phyloP scores from a whole-genome alignment of 2,329 filamentous ascomycete genomes.

The Arthrobotrys pseudoclavata region DNA sequence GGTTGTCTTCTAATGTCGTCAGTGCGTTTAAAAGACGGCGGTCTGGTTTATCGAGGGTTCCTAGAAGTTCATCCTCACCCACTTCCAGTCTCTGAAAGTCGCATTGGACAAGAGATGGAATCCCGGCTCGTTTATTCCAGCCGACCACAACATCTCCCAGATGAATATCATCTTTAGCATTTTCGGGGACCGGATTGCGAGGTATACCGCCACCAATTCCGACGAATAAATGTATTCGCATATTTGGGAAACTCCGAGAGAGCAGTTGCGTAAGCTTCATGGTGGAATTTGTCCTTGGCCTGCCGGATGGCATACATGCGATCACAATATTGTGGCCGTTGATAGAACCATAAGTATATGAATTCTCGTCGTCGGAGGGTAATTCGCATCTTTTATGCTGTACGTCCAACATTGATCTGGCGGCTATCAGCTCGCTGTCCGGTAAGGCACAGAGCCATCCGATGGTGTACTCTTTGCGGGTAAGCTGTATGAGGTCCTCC shows the following conservation, averaged over 20 bases:
- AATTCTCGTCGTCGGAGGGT: constrained; percentile 18
- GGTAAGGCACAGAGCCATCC: constrained; percentile 26
- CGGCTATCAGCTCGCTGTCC: constrained; percentile 5
- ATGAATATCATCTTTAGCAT: constrained; percentile 17
- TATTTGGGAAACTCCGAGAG: constrained; percentile 30
- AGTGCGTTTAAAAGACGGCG: constrained; percentile 9
- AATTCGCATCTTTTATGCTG: constrained; percentile 16
- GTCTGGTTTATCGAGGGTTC: constrained; percentile 12
- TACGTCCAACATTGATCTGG: constrained; percentile 26
- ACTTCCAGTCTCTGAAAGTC: not conserved
- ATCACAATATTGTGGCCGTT: constrained; percentile 40
- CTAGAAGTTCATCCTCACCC: not conserved
- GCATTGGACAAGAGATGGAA: constrained; percentile 18
- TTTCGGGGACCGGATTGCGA: not conserved
- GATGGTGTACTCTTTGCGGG: constrained; percentile 15
- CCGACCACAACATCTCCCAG: constrained; percentile 48
- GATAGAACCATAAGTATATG: constrained; percentile 32
- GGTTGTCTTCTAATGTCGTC: not conserved
- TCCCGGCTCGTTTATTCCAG: constrained; percentile 3
- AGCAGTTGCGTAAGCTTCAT: not conserved
- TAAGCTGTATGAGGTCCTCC: constrained; percentile 4
- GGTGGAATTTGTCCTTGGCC: constrained; percentile 1
- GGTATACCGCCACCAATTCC: constrained; percentile 42
- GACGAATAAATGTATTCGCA: constrained; percentile 25
- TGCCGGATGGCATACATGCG: constrained; percentile 10